Conservation (phyloP, 768 basidiomycete species). For the Suillus subluteus region DNA sequence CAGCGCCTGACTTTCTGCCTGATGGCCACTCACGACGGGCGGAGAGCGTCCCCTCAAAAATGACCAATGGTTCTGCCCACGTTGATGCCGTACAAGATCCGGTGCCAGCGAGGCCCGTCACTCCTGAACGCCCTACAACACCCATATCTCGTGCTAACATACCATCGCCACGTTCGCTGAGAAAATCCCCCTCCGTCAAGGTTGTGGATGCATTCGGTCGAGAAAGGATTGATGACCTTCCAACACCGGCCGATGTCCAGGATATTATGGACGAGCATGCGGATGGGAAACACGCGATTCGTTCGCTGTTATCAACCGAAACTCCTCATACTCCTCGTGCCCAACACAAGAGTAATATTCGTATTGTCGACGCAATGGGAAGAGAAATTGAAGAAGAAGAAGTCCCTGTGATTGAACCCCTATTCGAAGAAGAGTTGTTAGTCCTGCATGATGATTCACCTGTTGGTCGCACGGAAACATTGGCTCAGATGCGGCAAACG, state of each 20-base stretch:
- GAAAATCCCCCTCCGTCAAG: slow-evolving; percentile 57
- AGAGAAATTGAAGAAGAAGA: slow-evolving; percentile 49
- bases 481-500: slow-evolving; percentile 60
- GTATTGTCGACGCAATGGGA: slow-evolving; percentile 74
- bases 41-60: slow-evolving; percentile 3
- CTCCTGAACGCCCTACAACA: slow-evolving; percentile 27
- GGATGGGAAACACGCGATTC: slow-evolving; percentile 23
- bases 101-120: slow-evolving; percentile 19
- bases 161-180: slow-evolving; percentile 38
- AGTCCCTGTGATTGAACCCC: slow-evolving; percentile 20
- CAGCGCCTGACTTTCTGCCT: not conserved
- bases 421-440: slow-evolving; percentile 25
- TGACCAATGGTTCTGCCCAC: slow-evolving; percentile 9
- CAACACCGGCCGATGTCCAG: not conserved
- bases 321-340: slow-evolving; percentile 24
- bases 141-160: slow-evolving; percentile 29
- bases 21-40: not conserved
- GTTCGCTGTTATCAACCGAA: slow-evolving; percentile 14
- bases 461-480: slow-evolving; percentile 49
- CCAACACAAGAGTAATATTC: slow-evolving; percentile 46
- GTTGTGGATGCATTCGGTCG: slow-evolving; percentile 76
- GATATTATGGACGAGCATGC: slow-evolving; percentile 16
- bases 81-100: slow-evolving; percentile 14
- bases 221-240: slow-evolving; percentile 36
- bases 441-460: slow-evolving; percentile 25